Conservation (phyloP, 2,329 filamentous ascomycete genomes). For the Beauveria scarabaeidicola region DNA sequence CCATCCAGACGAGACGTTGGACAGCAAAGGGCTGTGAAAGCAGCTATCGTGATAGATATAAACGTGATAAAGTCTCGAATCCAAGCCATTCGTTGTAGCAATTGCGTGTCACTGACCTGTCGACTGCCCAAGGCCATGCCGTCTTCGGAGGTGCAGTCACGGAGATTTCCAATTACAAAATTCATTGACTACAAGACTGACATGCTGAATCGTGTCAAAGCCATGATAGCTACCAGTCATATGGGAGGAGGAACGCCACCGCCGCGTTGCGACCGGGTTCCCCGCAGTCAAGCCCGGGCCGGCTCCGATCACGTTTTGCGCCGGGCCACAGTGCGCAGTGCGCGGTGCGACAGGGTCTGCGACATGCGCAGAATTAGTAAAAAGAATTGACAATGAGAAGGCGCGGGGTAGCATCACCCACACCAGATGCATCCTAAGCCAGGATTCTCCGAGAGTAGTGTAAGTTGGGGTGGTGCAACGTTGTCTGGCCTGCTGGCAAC, state of each 20-base stretch:
- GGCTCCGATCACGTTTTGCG: constrained; percentile 7
- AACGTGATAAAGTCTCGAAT: too few relatives aligned
- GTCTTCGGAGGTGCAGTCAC: too few relatives aligned
- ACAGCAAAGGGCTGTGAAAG: background rate
- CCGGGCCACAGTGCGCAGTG: background rate
- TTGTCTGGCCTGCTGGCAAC: background rate
- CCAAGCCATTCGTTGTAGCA: too few relatives aligned
- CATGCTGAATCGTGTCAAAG: background rate
- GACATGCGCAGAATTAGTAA: background rate
- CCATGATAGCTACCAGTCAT: background rate
- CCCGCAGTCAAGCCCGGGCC: background rate
- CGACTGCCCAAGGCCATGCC: too few relatives aligned
- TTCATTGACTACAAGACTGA: background rate
- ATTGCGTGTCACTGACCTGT: too few relatives aligned
- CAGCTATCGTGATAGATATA: too few relatives aligned
- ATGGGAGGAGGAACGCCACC: background rate
- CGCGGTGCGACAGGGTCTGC: background rate
- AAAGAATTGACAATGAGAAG: background rate
- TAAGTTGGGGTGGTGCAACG: background rate
- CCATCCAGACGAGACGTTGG: background rate
- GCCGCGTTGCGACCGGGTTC: background rate
- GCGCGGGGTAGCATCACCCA: background rate
- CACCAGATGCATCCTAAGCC: background rate
- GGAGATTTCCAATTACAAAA: background rate
- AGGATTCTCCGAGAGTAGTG: background rate